Evolutionary conservation across 805 yeast genomes (phyloP), one percentile per base, ranked within the genome.

Genomic region (Spathaspora arborariae): DNA sequence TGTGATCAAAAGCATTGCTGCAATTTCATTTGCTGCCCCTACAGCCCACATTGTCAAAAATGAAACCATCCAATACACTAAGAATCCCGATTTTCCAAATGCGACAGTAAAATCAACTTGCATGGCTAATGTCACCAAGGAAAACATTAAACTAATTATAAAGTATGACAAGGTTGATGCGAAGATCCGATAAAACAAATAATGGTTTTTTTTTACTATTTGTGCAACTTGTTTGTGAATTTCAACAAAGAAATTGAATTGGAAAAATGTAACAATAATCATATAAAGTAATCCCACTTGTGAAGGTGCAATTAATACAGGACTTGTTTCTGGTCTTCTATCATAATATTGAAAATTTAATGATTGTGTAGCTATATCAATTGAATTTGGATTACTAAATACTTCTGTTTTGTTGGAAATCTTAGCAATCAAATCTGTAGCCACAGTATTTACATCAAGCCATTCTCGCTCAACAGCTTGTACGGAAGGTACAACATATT

Each of bases 251-350:
- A 85, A 76, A 63, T 72, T 76, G 55, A 84, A 75, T 53, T 82
- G 84, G 75, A 87, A 84, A 58, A 87, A 85, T 2, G 92, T 80
- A 48, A 85, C 62, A 59, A 87, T 80, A 56, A 87, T 76, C 58
- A 85, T 68, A 59, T 81, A 86, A 59, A 87, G 82, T 51, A 84
- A 72, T 41, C 94, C 94, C 47, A 86, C 82, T 61, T 85, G 91
- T 4, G 81, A 62, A 5, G 91, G 88, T 0, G 90, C 90, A 36
- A 74, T 52, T 10, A 82, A 58, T 6, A 78, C 80, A 2, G 77
- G 67, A 53, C 79, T 66, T 1, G 63, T 61, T 44, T 67, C 68
- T 2, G 87, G 86, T 15, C 72, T 66, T 41, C 68, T 61, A 56
- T 85, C 89, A 2, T 56, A 37, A 35, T 53, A 61, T 1, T 51